phyloP scores from a whole-genome alignment of 1,139 yeast species.

The Candida smagusa region DNA sequence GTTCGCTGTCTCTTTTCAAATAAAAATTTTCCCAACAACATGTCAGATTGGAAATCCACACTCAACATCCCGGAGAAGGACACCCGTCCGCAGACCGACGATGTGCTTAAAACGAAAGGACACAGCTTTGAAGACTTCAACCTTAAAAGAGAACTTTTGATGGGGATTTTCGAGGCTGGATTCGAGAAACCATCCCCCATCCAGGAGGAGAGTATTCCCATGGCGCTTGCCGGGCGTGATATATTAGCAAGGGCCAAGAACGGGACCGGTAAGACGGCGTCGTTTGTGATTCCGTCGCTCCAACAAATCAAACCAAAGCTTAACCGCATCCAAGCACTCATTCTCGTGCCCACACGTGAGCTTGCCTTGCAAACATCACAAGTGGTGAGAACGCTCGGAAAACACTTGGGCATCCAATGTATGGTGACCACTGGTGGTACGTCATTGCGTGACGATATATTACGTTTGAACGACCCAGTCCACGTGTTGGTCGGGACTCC shows the following conservation, averaged over 20 bases:
- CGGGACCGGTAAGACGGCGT: slow-evolving; percentile 98
- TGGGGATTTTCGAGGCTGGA: slow-evolving; percentile 99
- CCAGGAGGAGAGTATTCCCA: slow-evolving; percentile 96
- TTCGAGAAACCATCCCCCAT: slow-evolving; percentile 98
- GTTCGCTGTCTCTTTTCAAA: neutral
- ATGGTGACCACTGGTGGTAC: slow-evolving; percentile 99
- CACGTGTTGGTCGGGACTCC: slow-evolving; percentile 93
- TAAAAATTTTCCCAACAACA: slow-evolving; percentile 1
- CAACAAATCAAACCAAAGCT: slow-evolving; percentile 82
- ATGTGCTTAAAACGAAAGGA: slow-evolving; percentile 89
- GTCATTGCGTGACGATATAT: slow-evolving; percentile 85
- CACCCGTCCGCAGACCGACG: slow-evolving; percentile 93
- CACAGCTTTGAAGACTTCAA: slow-evolving; percentile 89
- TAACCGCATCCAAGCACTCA: slow-evolving; percentile 82
- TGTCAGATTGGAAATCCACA: slow-evolving; percentile 60
- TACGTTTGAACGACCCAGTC: slow-evolving; percentile 88
- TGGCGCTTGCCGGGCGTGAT: slow-evolving; percentile 93
- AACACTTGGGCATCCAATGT: slow-evolving; percentile 86
- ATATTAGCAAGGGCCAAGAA: slow-evolving; percentile 97
- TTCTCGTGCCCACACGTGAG: slow-evolving; percentile 92
- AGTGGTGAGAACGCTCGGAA: slow-evolving; percentile 95
- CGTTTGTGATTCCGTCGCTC: slow-evolving; percentile 84
- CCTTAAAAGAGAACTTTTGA: slow-evolving; percentile 85
- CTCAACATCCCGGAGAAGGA: slow-evolving; percentile 81
- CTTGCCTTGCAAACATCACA: slow-evolving; percentile 96